Evolutionary conservation across 352 stramenopile genomes (phyloP).

Genomic region (Blastocystis hominis): DNA sequence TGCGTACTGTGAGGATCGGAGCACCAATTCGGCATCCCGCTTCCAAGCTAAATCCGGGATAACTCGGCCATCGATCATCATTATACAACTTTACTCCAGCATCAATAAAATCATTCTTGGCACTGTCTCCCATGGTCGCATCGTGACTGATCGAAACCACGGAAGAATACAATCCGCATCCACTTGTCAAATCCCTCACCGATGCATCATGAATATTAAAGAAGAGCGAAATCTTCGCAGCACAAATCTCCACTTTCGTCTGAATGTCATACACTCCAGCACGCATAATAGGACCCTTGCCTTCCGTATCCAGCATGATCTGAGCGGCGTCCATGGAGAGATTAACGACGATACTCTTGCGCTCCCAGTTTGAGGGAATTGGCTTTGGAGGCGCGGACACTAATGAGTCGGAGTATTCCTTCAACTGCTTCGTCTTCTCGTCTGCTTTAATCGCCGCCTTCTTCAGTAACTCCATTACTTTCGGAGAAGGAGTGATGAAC

Average conservation of each 20-base stretch:
- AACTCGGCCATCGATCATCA: constrained; percentile 28
- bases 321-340: not conserved
- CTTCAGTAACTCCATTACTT: constrained; percentile 46
- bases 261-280: not conserved
- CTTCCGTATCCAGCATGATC: constrained; percentile 15
- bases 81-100: constrained; percentile 19
- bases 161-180: not conserved
- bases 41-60: constrained; percentile 41
- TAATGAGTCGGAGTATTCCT: constrained; percentile 26
- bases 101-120: constrained; percentile 15
- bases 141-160: constrained; percentile 21
- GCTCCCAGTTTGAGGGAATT: constrained; percentile 48
- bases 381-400: constrained; percentile 24
- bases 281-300: not conserved
- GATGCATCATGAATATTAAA: constrained; percentile 30
- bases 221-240: not conserved
- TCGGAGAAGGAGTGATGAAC: constrained; percentile 19
- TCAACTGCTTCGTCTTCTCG: constrained; percentile 54
- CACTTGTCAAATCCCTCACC: not conserved
- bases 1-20: constrained; percentile 39
- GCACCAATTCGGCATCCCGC: constrained; percentile 17
- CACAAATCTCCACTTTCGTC: constrained; percentile 12
- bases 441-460: constrained; percentile 37
- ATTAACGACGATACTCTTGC: not conserved
- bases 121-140: not conserved